Conservation (phyloP, 495 filamentous ascomycete genomes). For the Lophium mytilinum region DNA sequence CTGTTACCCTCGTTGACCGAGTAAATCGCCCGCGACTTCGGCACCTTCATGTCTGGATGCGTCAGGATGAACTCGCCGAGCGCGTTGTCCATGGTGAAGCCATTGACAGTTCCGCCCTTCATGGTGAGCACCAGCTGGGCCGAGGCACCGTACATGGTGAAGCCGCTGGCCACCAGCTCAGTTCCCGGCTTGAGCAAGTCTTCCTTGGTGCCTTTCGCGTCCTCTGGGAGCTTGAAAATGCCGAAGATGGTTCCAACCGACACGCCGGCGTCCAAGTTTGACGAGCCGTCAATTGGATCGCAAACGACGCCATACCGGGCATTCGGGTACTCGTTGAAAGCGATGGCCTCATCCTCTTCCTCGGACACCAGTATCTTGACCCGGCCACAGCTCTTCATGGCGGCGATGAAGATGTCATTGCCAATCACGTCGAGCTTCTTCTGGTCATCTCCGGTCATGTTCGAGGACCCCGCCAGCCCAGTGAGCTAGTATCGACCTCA, state of each 20-base stretch:
- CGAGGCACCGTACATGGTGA: conserved; percentile 99
- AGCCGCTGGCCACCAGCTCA: conserved; percentile 85
- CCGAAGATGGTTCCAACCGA: conserved; percentile 98
- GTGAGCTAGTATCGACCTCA: conserved; percentile 47
- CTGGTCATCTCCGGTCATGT: conserved; percentile 94
- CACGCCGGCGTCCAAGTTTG: conserved; percentile 95
- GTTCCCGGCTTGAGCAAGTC: conserved; percentile 83
- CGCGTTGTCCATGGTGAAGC: conserved; percentile 92
- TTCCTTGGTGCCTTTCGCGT: conserved; percentile 62
- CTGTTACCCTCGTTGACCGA: conserved; percentile 98
- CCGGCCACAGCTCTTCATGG: conserved; percentile 86
- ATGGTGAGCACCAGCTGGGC: conserved; percentile 96
- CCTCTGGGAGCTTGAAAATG: conserved; percentile 75
- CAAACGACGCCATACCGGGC: conserved; percentile 94
- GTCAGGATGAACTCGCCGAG: conserved; percentile 98
- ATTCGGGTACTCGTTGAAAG: conserved; percentile 67
- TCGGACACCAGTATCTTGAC: conserved; percentile 88
- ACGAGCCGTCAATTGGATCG: conserved; percentile 96
- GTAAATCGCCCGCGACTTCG: conserved; percentile 76
- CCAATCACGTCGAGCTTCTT: conserved; percentile 99
- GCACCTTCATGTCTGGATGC: conserved; percentile 88
- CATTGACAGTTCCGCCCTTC: conserved; percentile 86
- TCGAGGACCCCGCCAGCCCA: conserved; percentile 88
- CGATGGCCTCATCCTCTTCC: conserved; percentile 87
- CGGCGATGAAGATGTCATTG: conserved; percentile 92